phyloP scores from a whole-genome alignment of 1,284 basidiomycete genomes.

The Ceraceosorus guamensis region DNA sequence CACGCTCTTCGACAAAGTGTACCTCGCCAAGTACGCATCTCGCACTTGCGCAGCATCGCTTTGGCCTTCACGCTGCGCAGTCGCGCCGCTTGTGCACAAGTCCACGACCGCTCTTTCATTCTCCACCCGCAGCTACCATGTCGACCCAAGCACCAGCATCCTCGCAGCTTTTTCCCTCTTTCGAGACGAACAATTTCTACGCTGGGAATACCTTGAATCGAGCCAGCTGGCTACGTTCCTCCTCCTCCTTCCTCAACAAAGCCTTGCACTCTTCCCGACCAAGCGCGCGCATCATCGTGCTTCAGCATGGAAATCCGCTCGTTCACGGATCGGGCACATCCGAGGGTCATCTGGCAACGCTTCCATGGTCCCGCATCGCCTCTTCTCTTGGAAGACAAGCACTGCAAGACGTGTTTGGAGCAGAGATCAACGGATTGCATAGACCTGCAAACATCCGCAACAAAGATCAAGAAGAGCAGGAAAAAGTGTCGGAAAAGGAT shows the following conservation, averaged over 20 bases:
- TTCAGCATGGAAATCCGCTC: constrained; percentile 45
- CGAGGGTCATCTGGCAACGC: constrained; percentile 26
- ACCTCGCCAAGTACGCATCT: no score
- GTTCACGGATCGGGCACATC: constrained; percentile 21
- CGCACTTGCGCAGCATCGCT: no score
- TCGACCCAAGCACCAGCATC: no score
- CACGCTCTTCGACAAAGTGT: no score
- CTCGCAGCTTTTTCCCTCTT: constrained; percentile 9
- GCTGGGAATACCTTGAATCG: constrained; percentile 38
- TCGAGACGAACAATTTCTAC: constrained; percentile 38
- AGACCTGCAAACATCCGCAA: neutral
- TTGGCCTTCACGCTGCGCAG: no score
- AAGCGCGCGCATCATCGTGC: constrained; percentile 42
- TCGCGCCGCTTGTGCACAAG: no score
- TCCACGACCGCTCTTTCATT: no score
- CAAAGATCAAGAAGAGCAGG: no score
- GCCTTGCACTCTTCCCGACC: constrained; percentile 36
- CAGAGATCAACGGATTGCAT: constrained; percentile 23
- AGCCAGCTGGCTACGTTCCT: constrained; percentile 44
- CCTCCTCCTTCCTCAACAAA: constrained; percentile 43
- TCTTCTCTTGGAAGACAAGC: neutral
- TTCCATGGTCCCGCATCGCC: constrained; percentile 36
- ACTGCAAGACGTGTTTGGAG: constrained; percentile 30
- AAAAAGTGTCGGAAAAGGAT: no score
- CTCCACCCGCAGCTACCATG: no score